Evolutionary conservation across 306 rosid genomes (phyloP), one percentile per base, ranked within the genome.

Genomic region (Fragaria iinumae): DNA sequence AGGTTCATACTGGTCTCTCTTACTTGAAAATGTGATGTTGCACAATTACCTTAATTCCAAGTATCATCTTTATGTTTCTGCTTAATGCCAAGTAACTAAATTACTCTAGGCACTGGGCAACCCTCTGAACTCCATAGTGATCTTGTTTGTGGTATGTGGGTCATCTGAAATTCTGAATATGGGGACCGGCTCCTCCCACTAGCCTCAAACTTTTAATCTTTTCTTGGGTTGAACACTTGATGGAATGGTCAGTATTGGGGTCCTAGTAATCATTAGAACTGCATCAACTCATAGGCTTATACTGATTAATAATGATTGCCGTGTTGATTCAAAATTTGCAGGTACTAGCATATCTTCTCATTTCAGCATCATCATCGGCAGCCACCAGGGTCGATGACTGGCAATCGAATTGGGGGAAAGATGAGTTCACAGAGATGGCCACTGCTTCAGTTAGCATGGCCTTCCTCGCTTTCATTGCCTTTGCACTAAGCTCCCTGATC

Each of bases 371-470:
- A 2, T 96, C 99, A n/a, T 92, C 96, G 0, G 98, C 98, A 0
- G 98, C 98, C 1, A 96, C 97, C 10, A 77, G 98, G 25, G 91
- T 92, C 2, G 97, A 92, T 9, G 98, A 96, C 69, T 96, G 99
- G 99, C 93, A 88, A 84, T 91, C 96, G 3, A 96, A 96, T 70
- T 96, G 99, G 99, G 99, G 99, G 3, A 96, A 90, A 79, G 99
- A 96, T 23, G 91, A 96, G 83, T 96, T 96, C 88, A 96, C 99
- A 1, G 80, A 85, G 81, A 87, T 87, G 97, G 99, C 99, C 1
- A 96, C 87, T 83, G 99, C 98, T 70, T 93, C 99, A 0, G 76
- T 96, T 44, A 90, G 82, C 67, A 80, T 96, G 89, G 84, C 99
- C 18, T 96, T 96, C 80, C 87, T 96, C 41, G 99, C 97, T 82